Evolutionary conservation across 2,329 filamentous ascomycete genomes (phyloP).

Genomic region (Microsporum ferrugineum): DNA sequence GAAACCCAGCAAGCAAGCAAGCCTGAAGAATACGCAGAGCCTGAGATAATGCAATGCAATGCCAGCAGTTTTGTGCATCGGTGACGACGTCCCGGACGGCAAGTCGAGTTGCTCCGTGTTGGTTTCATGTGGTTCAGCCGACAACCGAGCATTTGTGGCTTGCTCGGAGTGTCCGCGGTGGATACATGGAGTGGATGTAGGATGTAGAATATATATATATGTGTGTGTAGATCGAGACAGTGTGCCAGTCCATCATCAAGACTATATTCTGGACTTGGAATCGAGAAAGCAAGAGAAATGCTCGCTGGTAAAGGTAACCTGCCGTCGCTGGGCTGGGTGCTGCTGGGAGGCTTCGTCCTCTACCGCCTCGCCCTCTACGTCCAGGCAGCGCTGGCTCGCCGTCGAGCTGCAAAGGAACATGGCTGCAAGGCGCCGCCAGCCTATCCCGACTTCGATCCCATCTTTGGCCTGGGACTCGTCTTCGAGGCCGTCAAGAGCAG

Average conservation of each 20-base stretch:
- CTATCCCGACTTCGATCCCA: slow-evolving; percentile 43
- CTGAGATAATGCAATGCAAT: too few relatives aligned
- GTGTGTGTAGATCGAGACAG: neutral
- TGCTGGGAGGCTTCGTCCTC: slow-evolving; percentile 1
- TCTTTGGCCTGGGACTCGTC: slow-evolving; percentile 45
- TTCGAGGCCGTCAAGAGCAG: slow-evolving; percentile 1
- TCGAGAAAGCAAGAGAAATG: neutral
- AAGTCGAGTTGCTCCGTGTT: too few relatives aligned
- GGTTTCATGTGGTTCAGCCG: neutral
- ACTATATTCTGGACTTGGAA: neutral
- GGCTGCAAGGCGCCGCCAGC: slow-evolving; percentile 38
- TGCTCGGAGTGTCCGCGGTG: too few relatives aligned
- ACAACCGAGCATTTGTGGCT: neutral
- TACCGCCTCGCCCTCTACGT: slow-evolving; percentile 12
- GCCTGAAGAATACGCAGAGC: too few relatives aligned
- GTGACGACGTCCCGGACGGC: too few relatives aligned
- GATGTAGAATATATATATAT: neutral
- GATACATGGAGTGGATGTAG: neutral
- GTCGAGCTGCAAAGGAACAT: slow-evolving; percentile 20
- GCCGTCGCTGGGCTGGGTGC: neutral
- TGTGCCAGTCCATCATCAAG: too few relatives aligned
- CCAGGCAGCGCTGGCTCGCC: slow-evolving; percentile 7
- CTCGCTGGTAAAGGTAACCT: neutral
- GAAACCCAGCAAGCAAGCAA: too few relatives aligned
- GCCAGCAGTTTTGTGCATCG: too few relatives aligned